Conservation (phyloP, 129 eudicot species). For the Chrysanthemum lavandulifolium region DNA sequence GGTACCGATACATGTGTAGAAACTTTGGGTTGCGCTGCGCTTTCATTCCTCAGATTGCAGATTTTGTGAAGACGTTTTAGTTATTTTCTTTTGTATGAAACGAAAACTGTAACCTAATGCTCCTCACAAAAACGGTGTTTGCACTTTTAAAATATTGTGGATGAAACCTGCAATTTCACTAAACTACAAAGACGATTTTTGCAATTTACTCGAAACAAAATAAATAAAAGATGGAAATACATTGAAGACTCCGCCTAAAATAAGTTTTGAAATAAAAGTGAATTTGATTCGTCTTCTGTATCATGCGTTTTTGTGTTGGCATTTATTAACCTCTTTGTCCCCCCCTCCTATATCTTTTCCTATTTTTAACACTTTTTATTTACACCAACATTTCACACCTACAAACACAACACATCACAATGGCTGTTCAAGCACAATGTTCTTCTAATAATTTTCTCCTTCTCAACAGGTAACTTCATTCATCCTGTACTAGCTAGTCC, state of each 20-base stretch:
- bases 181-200: too few species aligned
- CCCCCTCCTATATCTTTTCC: constrained; percentile 19
- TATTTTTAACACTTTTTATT: neutral
- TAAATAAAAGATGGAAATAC: constrained; percentile 1
- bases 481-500: too few species aligned
- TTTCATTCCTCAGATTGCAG: too few species aligned
- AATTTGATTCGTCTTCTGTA: constrained; percentile 36
- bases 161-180: too few species aligned
- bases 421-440: constrained; percentile 77
- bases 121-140: too few species aligned
- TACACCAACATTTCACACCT: neutral
- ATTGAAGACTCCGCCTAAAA: constrained; percentile 36
- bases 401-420: constrained; percentile 11
- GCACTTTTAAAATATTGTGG: too few species aligned
- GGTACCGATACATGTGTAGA: too few species aligned
- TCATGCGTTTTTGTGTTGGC: constrained; percentile 61
- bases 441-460: constrained; percentile 58
- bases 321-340: constrained; percentile 41
- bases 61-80: too few species aligned
- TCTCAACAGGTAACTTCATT: constrained; percentile 46
- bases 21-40: too few species aligned
- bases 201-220: too few species aligned
- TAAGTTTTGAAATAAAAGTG: constrained; percentile 27
- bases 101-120: too few species aligned
- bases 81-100: too few species aligned